phyloP scores from a whole-genome alignment of 2,329 filamentous ascomycete genomes.

The Colletotrichum melonis region DNA sequence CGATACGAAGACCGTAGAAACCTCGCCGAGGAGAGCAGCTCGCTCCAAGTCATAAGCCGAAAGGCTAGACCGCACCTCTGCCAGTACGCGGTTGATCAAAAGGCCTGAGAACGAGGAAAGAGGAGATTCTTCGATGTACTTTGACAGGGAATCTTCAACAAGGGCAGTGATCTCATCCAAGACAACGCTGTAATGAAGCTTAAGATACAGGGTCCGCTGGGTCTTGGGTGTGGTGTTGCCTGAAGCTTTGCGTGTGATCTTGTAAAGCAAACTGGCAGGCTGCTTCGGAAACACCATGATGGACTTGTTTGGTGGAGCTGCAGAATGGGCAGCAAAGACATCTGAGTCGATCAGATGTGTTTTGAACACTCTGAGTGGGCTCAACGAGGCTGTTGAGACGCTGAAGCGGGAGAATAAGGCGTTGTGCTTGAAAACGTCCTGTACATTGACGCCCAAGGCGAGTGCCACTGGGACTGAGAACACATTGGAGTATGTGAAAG shows the following conservation, averaged over 20 bases:
- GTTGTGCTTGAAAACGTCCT: constrained; percentile 90
- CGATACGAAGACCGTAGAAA: constrained; percentile 61
- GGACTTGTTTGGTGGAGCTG: constrained; percentile 60
- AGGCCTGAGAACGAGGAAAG: constrained; percentile 60
- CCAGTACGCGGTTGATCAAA: constrained; percentile 55
- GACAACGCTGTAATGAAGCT: constrained; percentile 80
- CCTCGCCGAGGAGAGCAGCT: constrained; percentile 62
- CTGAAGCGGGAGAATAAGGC: constrained; percentile 90
- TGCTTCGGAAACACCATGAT: constrained; percentile 83
- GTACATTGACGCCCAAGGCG: constrained; percentile 93
- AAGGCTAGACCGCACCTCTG: constrained; percentile 56
- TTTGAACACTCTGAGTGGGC: constrained; percentile 79
- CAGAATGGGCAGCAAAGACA: constrained; percentile 73
- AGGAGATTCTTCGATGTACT: constrained; percentile 51
- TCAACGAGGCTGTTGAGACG: constrained; percentile 81
- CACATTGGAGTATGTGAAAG: constrained; percentile 72
- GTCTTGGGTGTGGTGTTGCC: constrained; percentile 47
- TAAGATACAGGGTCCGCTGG: constrained; percentile 70
- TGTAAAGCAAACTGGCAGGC: constrained; percentile 84
- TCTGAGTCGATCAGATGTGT: constrained; percentile 79
- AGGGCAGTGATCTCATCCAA: constrained; percentile 76
- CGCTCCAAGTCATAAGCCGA: constrained; percentile 66
- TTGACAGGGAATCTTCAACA: constrained; percentile 55
- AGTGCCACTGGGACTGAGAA: constrained; percentile 78
- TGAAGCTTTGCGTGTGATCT: constrained; percentile 69